Percentiles rank a stretch among this genome's conserved stretches.
Evolutionary conservation across 345 rosid species (phyloP).

Genomic region (Syzygium jambos): DNA sequence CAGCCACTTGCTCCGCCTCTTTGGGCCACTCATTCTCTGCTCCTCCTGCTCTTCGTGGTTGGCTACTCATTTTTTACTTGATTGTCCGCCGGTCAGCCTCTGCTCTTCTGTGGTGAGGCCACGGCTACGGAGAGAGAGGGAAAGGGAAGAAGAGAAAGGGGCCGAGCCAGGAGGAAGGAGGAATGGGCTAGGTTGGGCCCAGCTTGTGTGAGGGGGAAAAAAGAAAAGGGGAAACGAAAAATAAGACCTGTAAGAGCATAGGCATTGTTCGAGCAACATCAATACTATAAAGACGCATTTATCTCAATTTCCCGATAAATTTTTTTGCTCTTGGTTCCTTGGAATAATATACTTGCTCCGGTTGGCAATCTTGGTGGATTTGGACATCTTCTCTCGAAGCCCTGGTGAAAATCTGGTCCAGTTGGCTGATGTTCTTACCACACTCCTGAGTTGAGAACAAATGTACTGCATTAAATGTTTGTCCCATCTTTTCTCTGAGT

Average conservation of each 20-base stretch:
- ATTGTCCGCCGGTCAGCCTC: no score
- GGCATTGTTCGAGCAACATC: background rate
- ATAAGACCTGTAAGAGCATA: background rate
- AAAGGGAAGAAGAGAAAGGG: no score
- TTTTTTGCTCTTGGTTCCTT: background rate
- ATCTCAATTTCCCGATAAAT: background rate
- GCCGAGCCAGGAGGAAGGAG: no score
- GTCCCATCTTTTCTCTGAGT: background rate
- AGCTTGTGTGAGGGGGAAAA: no score
- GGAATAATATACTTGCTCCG: background rate
- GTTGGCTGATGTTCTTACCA: background rate
- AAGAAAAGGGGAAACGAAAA: background rate
- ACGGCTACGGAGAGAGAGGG: no score
- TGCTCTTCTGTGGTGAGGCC: no score
- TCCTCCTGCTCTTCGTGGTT: no score
- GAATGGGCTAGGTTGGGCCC: no score
- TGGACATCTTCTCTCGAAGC: background rate
- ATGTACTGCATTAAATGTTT: background rate
- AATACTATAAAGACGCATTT: background rate
- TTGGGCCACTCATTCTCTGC: no score
- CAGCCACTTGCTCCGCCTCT: no score
- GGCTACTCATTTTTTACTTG: no score
- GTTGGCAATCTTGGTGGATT: background rate
- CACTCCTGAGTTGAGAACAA: background rate
- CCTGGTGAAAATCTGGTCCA: background rate